Evolutionary conservation across 345 rosid species (phyloP).

Genomic region (Eucalyptus decipiens): DNA sequence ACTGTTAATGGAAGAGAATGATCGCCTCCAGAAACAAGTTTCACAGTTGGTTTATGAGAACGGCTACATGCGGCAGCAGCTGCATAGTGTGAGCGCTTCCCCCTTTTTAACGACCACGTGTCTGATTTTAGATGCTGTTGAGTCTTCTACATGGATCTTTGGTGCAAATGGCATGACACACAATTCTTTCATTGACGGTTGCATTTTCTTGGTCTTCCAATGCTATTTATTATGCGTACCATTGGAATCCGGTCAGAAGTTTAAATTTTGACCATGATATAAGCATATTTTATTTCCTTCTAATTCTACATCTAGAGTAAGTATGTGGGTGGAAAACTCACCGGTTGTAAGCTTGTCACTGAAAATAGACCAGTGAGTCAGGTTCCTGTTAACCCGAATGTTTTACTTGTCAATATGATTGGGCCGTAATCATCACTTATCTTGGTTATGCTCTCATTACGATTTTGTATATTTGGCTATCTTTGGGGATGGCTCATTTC

Average conservation of each 20-base stretch:
- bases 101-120: not conserved
- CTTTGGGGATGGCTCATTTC: not conserved
- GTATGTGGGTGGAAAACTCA: not conserved
- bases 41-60: slow-evolving; percentile 91
- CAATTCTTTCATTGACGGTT: not conserved
- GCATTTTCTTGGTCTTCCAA: not conserved
- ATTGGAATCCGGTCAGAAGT: not conserved
- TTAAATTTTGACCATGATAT: not conserved
- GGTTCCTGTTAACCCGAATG: not conserved
- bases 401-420: not conserved
- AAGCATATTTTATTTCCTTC: not conserved
- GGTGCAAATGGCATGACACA: not conserved
- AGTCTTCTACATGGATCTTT: not conserved
- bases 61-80: slow-evolving; percentile 76
- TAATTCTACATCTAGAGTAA: not conserved
- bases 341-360: not conserved
- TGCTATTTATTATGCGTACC: not conserved
- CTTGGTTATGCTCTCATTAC: not conserved
- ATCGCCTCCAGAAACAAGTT: slow-evolving; percentile 95
- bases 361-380: not conserved
- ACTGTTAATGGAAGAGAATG: slow-evolving; percentile 97
- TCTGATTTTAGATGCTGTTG: not conserved
- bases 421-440: not conserved
- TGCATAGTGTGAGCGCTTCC: slow-evolving; percentile 39
- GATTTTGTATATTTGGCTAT: not conserved